Evolutionary conservation across 495 filamentous ascomycete genomes (phyloP).

Genomic region (Aspergillus mulundensis): DNA sequence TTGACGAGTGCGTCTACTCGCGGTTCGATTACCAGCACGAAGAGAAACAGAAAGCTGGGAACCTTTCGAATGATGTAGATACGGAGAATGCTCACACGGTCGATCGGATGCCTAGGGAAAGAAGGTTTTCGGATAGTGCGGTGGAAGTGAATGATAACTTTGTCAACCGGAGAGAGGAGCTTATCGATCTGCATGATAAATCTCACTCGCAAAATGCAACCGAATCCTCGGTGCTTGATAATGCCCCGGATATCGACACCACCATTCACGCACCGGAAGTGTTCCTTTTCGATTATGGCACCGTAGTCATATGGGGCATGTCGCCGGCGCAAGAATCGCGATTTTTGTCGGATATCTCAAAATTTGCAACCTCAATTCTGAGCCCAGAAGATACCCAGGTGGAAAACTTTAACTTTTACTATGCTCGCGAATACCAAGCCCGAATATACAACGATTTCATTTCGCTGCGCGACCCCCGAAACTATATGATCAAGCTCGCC

Average conservation of each 20-base stretch:
- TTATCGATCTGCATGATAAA: slow-evolving; percentile 48
- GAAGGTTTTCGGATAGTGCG: slow-evolving; percentile 61
- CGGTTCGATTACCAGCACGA: slow-evolving; percentile 70
- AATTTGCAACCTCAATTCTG: slow-evolving; percentile 89
- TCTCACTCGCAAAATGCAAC: slow-evolving; percentile 26
- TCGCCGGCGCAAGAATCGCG: slow-evolving; percentile 73
- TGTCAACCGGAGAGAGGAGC: slow-evolving; percentile 46
- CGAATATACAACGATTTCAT: slow-evolving; percentile 99
- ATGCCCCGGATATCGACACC: slow-evolving; percentile 47
- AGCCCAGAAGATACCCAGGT: slow-evolving; percentile 84
- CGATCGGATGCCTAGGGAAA: slow-evolving; percentile 45
- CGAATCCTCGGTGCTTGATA: slow-evolving; percentile 27
- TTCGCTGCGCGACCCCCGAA: slow-evolving; percentile 81
- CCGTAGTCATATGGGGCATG: slow-evolving; percentile 99
- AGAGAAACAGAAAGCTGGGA: slow-evolving; percentile 35
- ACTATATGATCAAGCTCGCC: slow-evolving; percentile 96
- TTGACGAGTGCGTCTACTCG: slow-evolving; percentile 96
- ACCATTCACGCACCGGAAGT: slow-evolving; percentile 86
- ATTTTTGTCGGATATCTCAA: slow-evolving; percentile 91
- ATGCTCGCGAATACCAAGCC: slow-evolving; percentile 93
- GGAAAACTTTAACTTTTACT: slow-evolving; percentile 99
- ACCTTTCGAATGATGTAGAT: slow-evolving; percentile 22
- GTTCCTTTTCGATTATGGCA: slow-evolving; percentile 95
- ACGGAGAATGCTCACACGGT: slow-evolving; percentile 27
- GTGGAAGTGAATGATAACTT: slow-evolving; percentile 54